Conservation (phyloP, 768 basidiomycete species). For the Leccinum ochraceum region DNA sequence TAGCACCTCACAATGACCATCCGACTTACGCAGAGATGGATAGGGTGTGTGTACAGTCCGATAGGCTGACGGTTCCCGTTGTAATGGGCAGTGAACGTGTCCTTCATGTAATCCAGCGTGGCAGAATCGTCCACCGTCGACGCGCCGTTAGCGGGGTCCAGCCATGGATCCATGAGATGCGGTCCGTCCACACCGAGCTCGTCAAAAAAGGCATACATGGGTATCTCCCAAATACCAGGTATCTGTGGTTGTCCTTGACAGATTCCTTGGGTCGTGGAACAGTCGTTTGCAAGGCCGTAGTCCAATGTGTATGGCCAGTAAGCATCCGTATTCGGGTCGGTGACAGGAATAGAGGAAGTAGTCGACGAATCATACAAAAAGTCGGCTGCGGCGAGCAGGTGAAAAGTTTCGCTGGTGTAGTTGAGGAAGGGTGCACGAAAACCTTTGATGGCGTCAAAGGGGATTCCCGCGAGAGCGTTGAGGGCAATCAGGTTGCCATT, state of each 20-base stretch:
- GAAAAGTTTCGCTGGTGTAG: conserved; percentile 2
- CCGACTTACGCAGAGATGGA: neutral
- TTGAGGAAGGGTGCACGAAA: conserved; percentile 7
- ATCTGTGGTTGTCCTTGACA: neutral
- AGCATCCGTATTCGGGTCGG: conserved; percentile 3
- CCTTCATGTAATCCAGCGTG: neutral
- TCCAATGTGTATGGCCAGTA: conserved; percentile 11
- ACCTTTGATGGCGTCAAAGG: neutral
- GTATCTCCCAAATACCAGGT: conserved; percentile 2
- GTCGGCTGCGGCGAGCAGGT: neutral
- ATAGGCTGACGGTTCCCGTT: conserved; percentile 1
- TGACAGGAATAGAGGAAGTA: conserved; percentile 4
- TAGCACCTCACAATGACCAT: neutral
- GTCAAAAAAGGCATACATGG: conserved; percentile 1
- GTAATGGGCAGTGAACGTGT: conserved; percentile 1
- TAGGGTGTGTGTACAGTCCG: neutral
- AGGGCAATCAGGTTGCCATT: conserved; percentile 2
- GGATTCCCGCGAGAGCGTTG: conserved; percentile 1
- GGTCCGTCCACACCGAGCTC: neutral
- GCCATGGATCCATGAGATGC: conserved; percentile 4
- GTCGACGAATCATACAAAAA: conserved; percentile 3
- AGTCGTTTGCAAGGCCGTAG: conserved; percentile 6
- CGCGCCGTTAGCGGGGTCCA: neutral
- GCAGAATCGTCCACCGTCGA: conserved; percentile 3
- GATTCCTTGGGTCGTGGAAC: neutral